phyloP scores from a whole-genome alignment of 768 basidiomycete species.

The Candolleomyces efflorescens region DNA sequence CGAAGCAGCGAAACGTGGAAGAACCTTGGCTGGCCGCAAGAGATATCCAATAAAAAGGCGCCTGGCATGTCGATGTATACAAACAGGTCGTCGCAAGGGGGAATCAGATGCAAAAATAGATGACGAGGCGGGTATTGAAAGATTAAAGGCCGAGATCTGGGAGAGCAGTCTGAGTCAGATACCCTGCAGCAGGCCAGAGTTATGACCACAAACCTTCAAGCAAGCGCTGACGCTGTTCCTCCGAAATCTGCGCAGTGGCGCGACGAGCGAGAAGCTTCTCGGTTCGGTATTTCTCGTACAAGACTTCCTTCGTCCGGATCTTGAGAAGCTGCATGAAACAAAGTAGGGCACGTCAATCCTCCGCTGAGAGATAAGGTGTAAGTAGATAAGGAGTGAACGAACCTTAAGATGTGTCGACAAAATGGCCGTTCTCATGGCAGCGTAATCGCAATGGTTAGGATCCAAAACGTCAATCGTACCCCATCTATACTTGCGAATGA shows the following conservation, averaged over 20 bases:
- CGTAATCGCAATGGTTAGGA: conserved; percentile 85
- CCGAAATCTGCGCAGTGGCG: conserved; percentile 74
- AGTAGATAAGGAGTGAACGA: conserved; percentile 11
- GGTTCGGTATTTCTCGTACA: conserved; percentile 92
- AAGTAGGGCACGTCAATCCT: neutral
- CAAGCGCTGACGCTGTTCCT: conserved; percentile 67
- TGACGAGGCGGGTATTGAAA: conserved; percentile 15
- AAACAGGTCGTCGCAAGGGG: neutral
- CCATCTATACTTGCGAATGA: conserved; percentile 81
- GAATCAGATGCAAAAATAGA: neutral
- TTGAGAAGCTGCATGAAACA: conserved; percentile 59
- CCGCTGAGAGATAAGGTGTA: neutral
- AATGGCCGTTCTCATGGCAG: conserved; percentile 77
- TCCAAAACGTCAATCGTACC: conserved; percentile 84
- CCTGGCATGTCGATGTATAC: no score
- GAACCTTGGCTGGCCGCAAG: no score
- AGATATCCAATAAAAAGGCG: no score
- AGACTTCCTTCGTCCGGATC: conserved; percentile 77
- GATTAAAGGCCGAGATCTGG: conserved; percentile 20
- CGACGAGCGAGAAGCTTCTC: conserved; percentile 87
- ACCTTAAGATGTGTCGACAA: conserved; percentile 86
- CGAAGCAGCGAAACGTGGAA: no score
- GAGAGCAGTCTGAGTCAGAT: neutral
- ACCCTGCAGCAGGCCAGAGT: neutral
- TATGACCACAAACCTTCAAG: conserved; percentile 53